Evolutionary conservation across 2,329 filamentous ascomycete genomes (phyloP).

Genomic region (Cladorrhinum sp.): DNA sequence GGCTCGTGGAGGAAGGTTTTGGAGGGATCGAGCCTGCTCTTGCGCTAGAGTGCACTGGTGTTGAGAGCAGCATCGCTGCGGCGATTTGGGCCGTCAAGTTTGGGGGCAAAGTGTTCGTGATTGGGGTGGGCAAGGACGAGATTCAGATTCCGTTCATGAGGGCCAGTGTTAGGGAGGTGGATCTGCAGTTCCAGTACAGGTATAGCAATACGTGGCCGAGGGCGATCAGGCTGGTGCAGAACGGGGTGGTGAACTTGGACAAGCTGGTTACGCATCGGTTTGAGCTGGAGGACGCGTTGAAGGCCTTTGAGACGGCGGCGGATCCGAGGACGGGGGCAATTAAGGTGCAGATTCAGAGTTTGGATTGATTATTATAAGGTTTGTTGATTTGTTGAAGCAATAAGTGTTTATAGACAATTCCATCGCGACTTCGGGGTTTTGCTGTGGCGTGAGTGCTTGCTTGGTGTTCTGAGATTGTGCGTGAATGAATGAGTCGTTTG

Average conservation of each 20-base stretch:
- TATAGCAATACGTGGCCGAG: slow-evolving; percentile 96
- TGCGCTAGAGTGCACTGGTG: slow-evolving; percentile 89
- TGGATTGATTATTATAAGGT: slow-evolving; percentile 40
- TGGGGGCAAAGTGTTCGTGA: slow-evolving; percentile 94
- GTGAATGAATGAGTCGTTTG: neutral
- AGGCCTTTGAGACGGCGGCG: slow-evolving; percentile 85
- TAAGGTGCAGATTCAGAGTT: slow-evolving; percentile 89
- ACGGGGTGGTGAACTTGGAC: slow-evolving; percentile 75
- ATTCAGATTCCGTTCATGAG: slow-evolving; percentile 96
- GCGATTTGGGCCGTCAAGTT: slow-evolving; percentile 92
- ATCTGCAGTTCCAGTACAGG: slow-evolving; percentile 94
- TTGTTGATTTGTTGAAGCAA: neutral
- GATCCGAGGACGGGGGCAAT: slow-evolving; percentile 92
- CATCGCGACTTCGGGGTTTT: neutral
- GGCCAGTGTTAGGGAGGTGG: slow-evolving; percentile 84
- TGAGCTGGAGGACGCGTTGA: slow-evolving; percentile 77
- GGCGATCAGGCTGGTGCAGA: slow-evolving; percentile 83
- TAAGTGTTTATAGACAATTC: neutral
- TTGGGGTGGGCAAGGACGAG: slow-evolving; percentile 92
- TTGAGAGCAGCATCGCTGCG: slow-evolving; percentile 81
- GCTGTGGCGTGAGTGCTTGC: neutral
- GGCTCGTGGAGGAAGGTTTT: slow-evolving; percentile 64
- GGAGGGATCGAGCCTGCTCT: slow-evolving; percentile 78
- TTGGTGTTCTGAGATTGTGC: neutral
- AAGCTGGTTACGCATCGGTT: slow-evolving; percentile 87